These are phyloP conservation scores for Trametes meyenii DNA, from an alignment of 768 basidiomycete genomes.

Conservation along the genomic window DNA sequence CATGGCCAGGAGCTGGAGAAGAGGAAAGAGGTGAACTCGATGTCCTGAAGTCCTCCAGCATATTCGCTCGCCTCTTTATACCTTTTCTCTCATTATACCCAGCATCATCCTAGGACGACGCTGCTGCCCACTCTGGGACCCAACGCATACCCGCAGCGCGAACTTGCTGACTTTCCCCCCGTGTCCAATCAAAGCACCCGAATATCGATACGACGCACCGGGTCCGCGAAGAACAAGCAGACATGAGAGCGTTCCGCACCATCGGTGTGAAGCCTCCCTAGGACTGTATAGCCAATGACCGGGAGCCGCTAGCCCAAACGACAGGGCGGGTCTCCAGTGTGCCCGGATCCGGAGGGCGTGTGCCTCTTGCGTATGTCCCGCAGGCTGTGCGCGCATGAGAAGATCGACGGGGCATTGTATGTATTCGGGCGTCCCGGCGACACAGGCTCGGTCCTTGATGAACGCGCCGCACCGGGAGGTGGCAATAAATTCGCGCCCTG, in stretches of 20 bases:
- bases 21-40: slow-evolving; percentile 9
- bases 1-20: slow-evolving; percentile 9
- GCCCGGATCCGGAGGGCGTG: slow-evolving; percentile 2
- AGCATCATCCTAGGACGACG: not conserved
- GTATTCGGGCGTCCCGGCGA: not conserved
- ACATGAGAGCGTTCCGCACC: slow-evolving; percentile 10
- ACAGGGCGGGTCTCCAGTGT: not conserved
- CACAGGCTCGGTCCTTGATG: not conserved
- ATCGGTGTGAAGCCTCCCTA: slow-evolving; percentile 1
- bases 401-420: not conserved
- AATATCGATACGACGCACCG: slow-evolving; percentile 1
- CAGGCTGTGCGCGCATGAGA: slow-evolving; percentile 3
- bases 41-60: slow-evolving; percentile 8
- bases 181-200: slow-evolving; percentile 2
- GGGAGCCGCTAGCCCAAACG: slow-evolving; percentile 8
- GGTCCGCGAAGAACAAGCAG: not conserved
- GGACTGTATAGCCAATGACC: not conserved
- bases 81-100: not conserved
- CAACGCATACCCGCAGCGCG: not conserved
- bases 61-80: slow-evolving; percentile 10
- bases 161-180: not conserved
- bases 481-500: not conserved
- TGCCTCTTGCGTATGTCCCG: not conserved
- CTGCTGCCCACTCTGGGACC: not conserved
- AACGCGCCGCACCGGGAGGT: not conserved